Conservation (phyloP, 805 yeast genomes). For the Teunomyces cretensis region DNA sequence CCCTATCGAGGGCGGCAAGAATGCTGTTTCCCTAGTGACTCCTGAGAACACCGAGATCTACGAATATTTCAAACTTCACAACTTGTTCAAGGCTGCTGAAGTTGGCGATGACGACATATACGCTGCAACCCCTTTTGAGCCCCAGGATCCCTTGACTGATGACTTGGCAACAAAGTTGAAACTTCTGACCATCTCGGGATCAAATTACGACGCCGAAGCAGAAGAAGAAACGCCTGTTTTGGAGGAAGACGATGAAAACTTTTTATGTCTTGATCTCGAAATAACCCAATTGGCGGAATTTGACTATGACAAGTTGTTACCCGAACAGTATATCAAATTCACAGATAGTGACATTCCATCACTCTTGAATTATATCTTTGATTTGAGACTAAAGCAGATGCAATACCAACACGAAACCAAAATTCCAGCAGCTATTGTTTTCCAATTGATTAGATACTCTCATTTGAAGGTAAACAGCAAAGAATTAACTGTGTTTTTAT, state of each 20-base stretch:
- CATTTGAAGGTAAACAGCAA: conserved; percentile 55
- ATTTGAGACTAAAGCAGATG: conserved; percentile 39
- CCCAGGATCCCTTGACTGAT: conserved; percentile 18
- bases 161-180: conserved; percentile 34
- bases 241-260: conserved; percentile 25
- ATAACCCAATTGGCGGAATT: conserved; percentile 40
- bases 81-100: conserved; percentile 19
- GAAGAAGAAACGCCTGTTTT: conserved; percentile 20
- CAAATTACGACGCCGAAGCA: conserved; percentile 12
- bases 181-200: conserved; percentile 30
- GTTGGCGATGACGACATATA: conserved; percentile 11
- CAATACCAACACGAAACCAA: conserved; percentile 46
- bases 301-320: conserved; percentile 54
- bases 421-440: conserved; percentile 68
- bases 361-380: conserved; percentile 48
- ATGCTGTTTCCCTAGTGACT: conserved; percentile 57
- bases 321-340: conserved; percentile 62
- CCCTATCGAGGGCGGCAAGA: conserved; percentile 33
- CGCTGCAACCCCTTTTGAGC: conserved; percentile 6
- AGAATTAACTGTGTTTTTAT: conserved; percentile 56
- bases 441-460: conserved; percentile 70
- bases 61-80: conserved; percentile 58
- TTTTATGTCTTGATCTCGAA: conserved; percentile 26
- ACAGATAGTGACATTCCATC: conserved; percentile 56
- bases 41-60: conserved; percentile 54